Percentiles rank a stretch among this genome's conserved stretches.
Evolutionary conservation across 768 basidiomycete genomes (phyloP).

Genomic region (Leccinellum albellum): DNA sequence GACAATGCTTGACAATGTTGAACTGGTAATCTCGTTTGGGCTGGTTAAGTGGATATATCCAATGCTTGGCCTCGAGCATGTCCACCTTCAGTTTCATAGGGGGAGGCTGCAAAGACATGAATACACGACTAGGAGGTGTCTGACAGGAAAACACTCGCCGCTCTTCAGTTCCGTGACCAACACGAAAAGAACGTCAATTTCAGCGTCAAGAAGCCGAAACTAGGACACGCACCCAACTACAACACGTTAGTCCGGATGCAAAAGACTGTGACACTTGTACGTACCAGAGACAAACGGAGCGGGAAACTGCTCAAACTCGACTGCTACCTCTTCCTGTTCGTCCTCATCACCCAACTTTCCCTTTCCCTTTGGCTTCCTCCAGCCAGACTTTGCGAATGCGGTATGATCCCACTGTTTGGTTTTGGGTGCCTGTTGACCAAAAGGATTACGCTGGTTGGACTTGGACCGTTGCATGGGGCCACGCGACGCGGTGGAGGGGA

Average conservation of each 20-base stretch:
- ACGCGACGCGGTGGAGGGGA: conserved; percentile 34
- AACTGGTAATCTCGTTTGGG: conserved; percentile 91
- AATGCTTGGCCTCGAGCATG: conserved; percentile 74
- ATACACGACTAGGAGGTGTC: neutral
- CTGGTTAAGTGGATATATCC: conserved; percentile 88
- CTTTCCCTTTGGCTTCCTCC: conserved; percentile 53
- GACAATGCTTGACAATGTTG: conserved; percentile 80
- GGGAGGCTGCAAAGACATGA: conserved; percentile 44
- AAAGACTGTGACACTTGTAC: conserved; percentile 24
- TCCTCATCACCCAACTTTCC: conserved; percentile 52
- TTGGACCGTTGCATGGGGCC: conserved; percentile 40
- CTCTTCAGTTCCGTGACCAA: conserved; percentile 19
- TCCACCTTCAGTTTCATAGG: conserved; percentile 79
- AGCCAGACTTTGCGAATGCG: conserved; percentile 76
- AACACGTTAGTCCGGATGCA: conserved; percentile 10
- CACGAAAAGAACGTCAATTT: conserved; percentile 5
- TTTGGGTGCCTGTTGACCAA: conserved; percentile 57
- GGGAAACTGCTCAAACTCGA: conserved; percentile 83
- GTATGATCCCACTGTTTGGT: conserved; percentile 92
- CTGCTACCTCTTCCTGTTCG: conserved; percentile 53
- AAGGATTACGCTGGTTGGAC: conserved; percentile 38
- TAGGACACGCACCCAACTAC: conserved; percentile 50
- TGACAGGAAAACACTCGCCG: conserved; percentile 20
- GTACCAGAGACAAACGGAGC: conserved; percentile 69
- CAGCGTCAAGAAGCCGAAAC: neutral